A percentile compares a stretch with the other conserved stretches of the same genome.
Conservation (phyloP, 2,329 filamentous ascomycete species). For the Cladophialophora exuberans region DNA sequence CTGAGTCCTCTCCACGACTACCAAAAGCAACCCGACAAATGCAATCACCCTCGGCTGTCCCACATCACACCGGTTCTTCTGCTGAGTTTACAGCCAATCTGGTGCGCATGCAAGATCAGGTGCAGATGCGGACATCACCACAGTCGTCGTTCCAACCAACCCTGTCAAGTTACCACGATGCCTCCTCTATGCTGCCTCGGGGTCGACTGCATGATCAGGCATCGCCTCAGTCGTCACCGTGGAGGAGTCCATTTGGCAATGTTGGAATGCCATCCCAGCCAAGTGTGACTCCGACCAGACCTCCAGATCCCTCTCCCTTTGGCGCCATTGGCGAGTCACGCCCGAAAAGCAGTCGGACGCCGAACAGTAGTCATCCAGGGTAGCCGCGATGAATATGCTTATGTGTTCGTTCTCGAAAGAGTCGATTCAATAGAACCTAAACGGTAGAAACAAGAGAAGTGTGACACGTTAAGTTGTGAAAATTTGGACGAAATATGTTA, state of each 20-base stretch:
- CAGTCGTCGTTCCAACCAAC: constrained; percentile 17
- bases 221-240: constrained; percentile 20
- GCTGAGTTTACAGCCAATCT: constrained; percentile 18
- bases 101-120: constrained; percentile 17
- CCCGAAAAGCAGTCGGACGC: constrained; percentile 38
- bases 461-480: too few species aligned
- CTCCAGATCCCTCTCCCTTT: constrained; percentile 33
- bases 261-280: constrained; percentile 4
- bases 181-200: constrained; percentile 13
- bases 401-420: too few species aligned
- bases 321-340: constrained; percentile 46
- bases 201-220: constrained; percentile 6
- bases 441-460: too few species aligned
- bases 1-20: constrained; percentile 43
- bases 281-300: constrained; percentile 7
- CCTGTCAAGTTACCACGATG: constrained; percentile 18
- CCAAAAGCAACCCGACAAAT: constrained; percentile 32
- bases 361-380: constrained; percentile 53
- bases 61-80: constrained; percentile 11
- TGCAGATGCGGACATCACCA: constrained; percentile 28
- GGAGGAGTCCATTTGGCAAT: constrained; percentile 1
- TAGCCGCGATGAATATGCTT: too few species aligned
- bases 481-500: too few species aligned
- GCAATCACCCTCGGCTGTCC: not conserved
- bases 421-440: too few species aligned